Evolutionary conservation across 768 basidiomycete species (phyloP).

Genomic region (Agaricus bisporus): DNA sequence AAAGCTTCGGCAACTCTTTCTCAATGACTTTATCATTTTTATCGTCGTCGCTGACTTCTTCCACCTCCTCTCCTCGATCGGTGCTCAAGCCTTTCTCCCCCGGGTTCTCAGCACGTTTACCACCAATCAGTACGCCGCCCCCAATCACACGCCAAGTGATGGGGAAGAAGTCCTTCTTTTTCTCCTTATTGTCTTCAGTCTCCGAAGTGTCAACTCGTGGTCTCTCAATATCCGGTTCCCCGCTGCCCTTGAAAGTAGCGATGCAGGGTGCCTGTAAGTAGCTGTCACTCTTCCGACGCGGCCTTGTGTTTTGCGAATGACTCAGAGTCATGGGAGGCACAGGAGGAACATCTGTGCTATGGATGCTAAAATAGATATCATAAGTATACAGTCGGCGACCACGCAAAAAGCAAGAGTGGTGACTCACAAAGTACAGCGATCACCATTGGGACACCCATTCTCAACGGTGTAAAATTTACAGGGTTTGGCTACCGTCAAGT

Average conservation of each 20-base stretch:
- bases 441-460: constrained; percentile 46
- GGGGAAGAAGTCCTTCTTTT: constrained; percentile 48
- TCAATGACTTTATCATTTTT: neutral
- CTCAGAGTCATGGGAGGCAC: constrained; percentile 10
- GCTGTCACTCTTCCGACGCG: neutral
- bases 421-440: constrained; percentile 55
- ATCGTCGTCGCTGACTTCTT: neutral
- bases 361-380: constrained; percentile 31
- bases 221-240: neutral
- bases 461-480: constrained; percentile 49
- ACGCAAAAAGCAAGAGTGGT: neutral
- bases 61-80: neutral
- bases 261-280: neutral
- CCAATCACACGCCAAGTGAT: constrained; percentile 75
- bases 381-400: neutral
- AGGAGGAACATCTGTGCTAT: constrained; percentile 24
- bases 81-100: neutral
- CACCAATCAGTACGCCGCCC: constrained; percentile 65
- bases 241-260: neutral
- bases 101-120: constrained; percentile 14
- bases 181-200: constrained; percentile 29
- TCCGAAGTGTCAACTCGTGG: constrained; percentile 10
- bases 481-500: constrained; percentile 42
- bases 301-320: neutral
- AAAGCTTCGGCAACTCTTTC: neutral